Evolutionary conservation across 495 filamentous ascomycete species (phyloP), one percentile per base, ranked within the genome.

Genomic region (Penicillium maclennaniae): DNA sequence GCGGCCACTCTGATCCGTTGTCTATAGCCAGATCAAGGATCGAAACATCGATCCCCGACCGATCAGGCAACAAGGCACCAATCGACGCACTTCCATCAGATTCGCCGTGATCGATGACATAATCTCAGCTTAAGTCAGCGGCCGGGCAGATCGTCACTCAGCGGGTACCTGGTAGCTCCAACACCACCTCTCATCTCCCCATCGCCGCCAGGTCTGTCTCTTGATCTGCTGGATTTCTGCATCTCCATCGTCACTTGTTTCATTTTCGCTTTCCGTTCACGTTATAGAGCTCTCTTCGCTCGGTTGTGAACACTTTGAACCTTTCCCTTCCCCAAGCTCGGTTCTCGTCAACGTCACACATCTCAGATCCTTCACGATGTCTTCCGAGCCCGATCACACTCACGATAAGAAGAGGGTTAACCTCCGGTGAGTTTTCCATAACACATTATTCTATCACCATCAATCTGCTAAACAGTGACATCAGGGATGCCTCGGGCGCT

Each of bases 341-440:
- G 40, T 56, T 58, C 49, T 39, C 61, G 51, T 59, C 60, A 48
- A 59, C 49, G 54, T 53, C 60, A 58, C 54, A 49, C 45, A 61
- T 56, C 52, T 58, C 52, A 61, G 58, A 58, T 63, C 59, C 52
- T 54, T 53, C 54, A 63, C 47, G 16, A 56, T 67, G 65, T 70
- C 67, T 56, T 43, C 78, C 45, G 84, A 92, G 65, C 86, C 83
- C 47, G 89, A 95, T 59, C 86, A 92, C 66, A 72, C 71, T 39
- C 69, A 76, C 44, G 64, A 78, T 46, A 95, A 96, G 85, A 85
- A 87, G 78, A 95, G 95, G 85, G 85, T 88, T 69, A 88, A 97
- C 76, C 76, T 97, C 65, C 82, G 86, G 91, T 96, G 86, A 67
- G 89, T 69, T 43, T 43, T 31, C 20, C 27, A 36, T 48, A 28